These are phyloP conservation scores for bread wheat (Triticum aestivum) DNA, from an alignment of 176 grass and related monocot genomes.

Conservation along the genomic window IWGSC_CS_RefSeq_v2.1 NC_057799.1:429099304-429099803, in stretches of 20 bases:
- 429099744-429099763: constrained; percentile 67
- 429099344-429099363: constrained; percentile 56
- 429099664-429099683: constrained; percentile 43
- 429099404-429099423: constrained; percentile 46
- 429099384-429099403: constrained; percentile 36
- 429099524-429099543: constrained; percentile 52
- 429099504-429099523: constrained; percentile 51
- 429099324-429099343: constrained; percentile 59
- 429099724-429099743: constrained; percentile 63
- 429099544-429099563: constrained; percentile 47
- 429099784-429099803: neutral
- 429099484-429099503: constrained; percentile 51
- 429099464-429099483: constrained; percentile 77
- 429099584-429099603: constrained; percentile 71
- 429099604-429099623: constrained; percentile 32
- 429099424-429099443: constrained; percentile 64
- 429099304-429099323: constrained; percentile 53
- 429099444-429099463: constrained; percentile 67
- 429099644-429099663: constrained; percentile 12
- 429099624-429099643: constrained; percentile 47
- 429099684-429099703: constrained; percentile 40
- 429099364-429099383: constrained; percentile 44
- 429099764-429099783: constrained; percentile 42
- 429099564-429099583: constrained; percentile 60
- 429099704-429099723: constrained; percentile 66